Base-by-base conservation (phyloP, 2,329 filamentous ascomycete species). In the Fusarium torreyae region DNA sequence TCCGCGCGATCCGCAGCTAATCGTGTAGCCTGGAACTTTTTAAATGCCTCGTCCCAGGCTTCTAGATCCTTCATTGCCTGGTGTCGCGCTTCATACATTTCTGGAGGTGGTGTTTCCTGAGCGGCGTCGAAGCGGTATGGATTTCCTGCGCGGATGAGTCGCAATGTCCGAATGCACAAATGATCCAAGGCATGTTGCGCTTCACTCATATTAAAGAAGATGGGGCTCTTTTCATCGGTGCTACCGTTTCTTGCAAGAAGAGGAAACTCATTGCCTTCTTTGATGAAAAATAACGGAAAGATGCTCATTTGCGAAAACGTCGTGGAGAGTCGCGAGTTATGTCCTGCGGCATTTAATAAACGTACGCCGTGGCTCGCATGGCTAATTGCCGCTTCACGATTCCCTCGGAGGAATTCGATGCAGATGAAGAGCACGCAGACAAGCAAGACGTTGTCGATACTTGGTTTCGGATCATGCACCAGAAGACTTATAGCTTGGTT, bases 361-460 rank as follows among this genome's bases (percentile, higher is more conserved):
- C 66, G 65, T 17, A 81, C 74, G 11, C 82, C 82, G 55, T 83
- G 81, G 1, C 74, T 74, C 6, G 76, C 78, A 56, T 84, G 82
- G 10, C 73, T 72, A 6, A 79, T 74, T 1, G 81, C 82, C 5
- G 75, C 73, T 7, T 75, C 66, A 18, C 70, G 71, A 68, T 83
- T 76, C 10, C 77, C 80, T 1, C 78, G 77, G 2, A 84, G 70
- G 57, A 82, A 78, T 63, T 84, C 82, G 54, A 84, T 80, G 63
- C 81, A 84, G 36, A 81, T 75, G 58, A 84, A 84, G 17, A 84
- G 69, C 3, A 83, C 62, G 57, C 82, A 84, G 0, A 81, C 77
- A 0, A 82, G 59, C 4, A 84, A 67, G 5, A 83, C 77, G 0
- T 78, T 69, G 33, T 81, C 77, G 17, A 80, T 72, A 24, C 78